Evolutionary conservation across 805 yeast genomes (phyloP).

Genomic region (Yarrowia deformans): DNA sequence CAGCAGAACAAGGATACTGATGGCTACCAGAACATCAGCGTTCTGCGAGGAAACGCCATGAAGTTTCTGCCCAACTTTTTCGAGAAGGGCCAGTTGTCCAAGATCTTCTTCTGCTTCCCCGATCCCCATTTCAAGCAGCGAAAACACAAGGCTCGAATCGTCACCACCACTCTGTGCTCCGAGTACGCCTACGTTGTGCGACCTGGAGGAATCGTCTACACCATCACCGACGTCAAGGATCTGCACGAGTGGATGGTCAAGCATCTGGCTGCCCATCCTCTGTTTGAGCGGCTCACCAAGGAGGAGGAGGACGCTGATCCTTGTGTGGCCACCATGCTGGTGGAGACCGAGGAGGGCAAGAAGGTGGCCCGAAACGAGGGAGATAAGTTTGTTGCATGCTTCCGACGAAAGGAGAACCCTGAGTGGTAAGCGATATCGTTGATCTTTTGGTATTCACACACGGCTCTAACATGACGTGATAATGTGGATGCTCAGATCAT

Average conservation of each 20-base stretch:
- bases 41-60: conserved; percentile 95
- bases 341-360: conserved; percentile 97
- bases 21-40: conserved; percentile 83
- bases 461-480: background rate
- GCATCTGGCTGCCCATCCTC: conserved; percentile 88
- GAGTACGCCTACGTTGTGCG: conserved; percentile 91
- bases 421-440: conserved; percentile 35
- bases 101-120: conserved; percentile 98
- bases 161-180: conserved; percentile 84
- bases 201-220: conserved; percentile 88
- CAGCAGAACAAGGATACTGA: conserved; percentile 55
- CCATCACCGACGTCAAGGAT: conserved; percentile 95
- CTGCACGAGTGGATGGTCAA: conserved; percentile 95
- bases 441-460: background rate
- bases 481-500: background rate
- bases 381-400: conserved; percentile 86
- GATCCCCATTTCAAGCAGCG: conserved; percentile 98
- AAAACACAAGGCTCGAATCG: conserved; percentile 95
- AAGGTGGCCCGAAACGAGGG: conserved; percentile 93
- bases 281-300: conserved; percentile 78
- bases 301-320: conserved; percentile 83
- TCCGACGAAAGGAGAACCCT: conserved; percentile 59
- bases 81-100: conserved; percentile 77
- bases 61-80: conserved; percentile 95
- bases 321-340: conserved; percentile 86